A percentile compares a stretch with the other conserved stretches of the same genome.
Conservation (phyloP, 352 stramenopile species). For the Phytopythium montanum region DNA sequence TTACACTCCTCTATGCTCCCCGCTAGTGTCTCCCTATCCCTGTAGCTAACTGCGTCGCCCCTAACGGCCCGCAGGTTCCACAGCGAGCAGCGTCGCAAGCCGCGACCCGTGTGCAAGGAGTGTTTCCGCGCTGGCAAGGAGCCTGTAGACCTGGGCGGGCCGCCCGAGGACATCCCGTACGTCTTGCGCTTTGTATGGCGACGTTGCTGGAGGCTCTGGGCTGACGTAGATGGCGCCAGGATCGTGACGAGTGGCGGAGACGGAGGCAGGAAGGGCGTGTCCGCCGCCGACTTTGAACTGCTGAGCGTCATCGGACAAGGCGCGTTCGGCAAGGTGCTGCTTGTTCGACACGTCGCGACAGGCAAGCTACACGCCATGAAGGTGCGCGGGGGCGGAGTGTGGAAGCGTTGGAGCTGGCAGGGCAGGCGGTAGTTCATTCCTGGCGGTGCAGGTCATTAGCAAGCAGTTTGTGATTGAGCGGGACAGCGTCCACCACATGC, state of each 20-base stretch:
- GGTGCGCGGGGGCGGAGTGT: slow-evolving; percentile 17
- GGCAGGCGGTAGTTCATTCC: too few relatives aligned
- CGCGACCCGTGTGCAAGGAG: slow-evolving; percentile 68
- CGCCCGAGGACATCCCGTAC: slow-evolving; percentile 26
- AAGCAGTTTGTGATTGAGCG: slow-evolving; percentile 79
- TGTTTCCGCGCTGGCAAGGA: slow-evolving; percentile 53
- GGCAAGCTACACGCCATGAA: slow-evolving; percentile 81
- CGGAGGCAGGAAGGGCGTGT: slow-evolving; percentile 37
- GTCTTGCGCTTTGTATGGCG: neutral
- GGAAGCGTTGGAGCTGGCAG: too few relatives aligned
- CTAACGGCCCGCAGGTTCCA: slow-evolving; percentile 41
- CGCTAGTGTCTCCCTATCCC: neutral
- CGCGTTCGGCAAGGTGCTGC: slow-evolving; percentile 76
- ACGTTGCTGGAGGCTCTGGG: too few relatives aligned
- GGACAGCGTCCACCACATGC: slow-evolving; percentile 78
- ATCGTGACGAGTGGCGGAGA: slow-evolving; percentile 16
- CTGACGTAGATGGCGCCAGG: neutral
- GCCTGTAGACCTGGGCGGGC: slow-evolving; percentile 25
- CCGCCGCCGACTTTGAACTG: slow-evolving; percentile 95
- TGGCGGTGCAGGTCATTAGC: slow-evolving; percentile 75
- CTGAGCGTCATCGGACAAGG: slow-evolving; percentile 94
- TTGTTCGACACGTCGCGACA: slow-evolving; percentile 60
- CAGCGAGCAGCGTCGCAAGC: slow-evolving; percentile 40
- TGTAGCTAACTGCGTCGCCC: neutral
- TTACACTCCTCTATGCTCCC: neutral